These are phyloP conservation scores for Lodderomyces beijingensis DNA, from an alignment of 1,139 yeast species.

Conservation along the genomic window DNA sequence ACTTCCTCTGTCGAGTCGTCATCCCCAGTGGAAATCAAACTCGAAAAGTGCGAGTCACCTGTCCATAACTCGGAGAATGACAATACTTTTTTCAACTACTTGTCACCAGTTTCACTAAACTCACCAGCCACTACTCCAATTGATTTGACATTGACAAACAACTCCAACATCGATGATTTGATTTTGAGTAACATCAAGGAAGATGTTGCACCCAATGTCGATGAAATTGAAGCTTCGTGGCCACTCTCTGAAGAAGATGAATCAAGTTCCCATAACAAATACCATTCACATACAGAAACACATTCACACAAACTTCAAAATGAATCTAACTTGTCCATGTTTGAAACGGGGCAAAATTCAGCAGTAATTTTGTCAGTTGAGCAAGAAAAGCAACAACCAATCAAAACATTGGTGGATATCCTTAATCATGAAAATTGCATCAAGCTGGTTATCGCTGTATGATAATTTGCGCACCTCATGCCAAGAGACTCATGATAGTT, in stretches of 20 bases:
- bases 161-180: constrained; percentile 1
- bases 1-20: constrained; percentile 2
- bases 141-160: constrained; percentile 29
- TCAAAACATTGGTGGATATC: constrained; percentile 4
- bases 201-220: too few species aligned
- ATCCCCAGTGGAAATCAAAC: constrained; percentile 6
- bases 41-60: constrained; percentile 4
- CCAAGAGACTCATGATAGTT: constrained; percentile 16
- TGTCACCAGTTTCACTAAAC: constrained; percentile 44
- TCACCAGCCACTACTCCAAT: constrained; percentile 41
- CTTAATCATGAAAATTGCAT: constrained; percentile 2
- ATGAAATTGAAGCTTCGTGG: too few species aligned
- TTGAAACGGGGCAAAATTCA: constrained; percentile 51
- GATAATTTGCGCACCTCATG: neutral
- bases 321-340: constrained; percentile 15
- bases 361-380: constrained; percentile 41
- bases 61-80: too few species aligned
- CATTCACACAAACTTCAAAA: too few species aligned
- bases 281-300: neutral
- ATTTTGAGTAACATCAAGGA: constrained; percentile 1
- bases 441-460: constrained; percentile 3
- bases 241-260: too few species aligned
- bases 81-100: constrained; percentile 29
- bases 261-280: neutral
- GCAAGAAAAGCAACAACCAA: constrained; percentile 5